These are phyloP conservation scores for Aspergillus kassunensis DNA, from an alignment of 495 filamentous ascomycete genomes.

Conservation along the genomic window DNA sequence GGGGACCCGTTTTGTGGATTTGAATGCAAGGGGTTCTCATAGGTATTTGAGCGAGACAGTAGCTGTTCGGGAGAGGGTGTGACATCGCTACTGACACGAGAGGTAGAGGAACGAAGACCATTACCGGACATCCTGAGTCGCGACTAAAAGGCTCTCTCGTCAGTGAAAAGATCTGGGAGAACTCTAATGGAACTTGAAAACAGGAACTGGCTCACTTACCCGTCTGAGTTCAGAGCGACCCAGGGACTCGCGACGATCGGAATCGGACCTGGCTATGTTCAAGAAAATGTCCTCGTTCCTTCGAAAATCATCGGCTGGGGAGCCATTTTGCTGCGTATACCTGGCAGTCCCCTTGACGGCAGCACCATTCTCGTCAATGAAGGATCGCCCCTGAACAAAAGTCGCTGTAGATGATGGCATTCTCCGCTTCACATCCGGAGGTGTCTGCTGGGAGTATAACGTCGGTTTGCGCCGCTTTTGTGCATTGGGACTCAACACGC, in stretches of 20 bases:
- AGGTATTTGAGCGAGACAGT: slow-evolving; percentile 28
- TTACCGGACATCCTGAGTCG: slow-evolving; percentile 40
- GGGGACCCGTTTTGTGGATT: slow-evolving; percentile 37
- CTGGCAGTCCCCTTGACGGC: slow-evolving; percentile 24
- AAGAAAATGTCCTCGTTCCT: slow-evolving; percentile 60
- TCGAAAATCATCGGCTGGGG: slow-evolving; percentile 30
- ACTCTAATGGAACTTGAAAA: slow-evolving; percentile 1
- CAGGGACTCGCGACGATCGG: slow-evolving; percentile 40
- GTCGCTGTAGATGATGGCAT: slow-evolving; percentile 25
- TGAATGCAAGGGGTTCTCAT: slow-evolving; percentile 41
- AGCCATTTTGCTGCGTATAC: slow-evolving; percentile 19
- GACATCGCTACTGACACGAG: slow-evolving; percentile 31
- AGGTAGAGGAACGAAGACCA: slow-evolving; percentile 36
- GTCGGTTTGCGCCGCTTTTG: slow-evolving; percentile 26
- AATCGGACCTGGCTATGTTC: slow-evolving; percentile 57
- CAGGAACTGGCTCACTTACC: slow-evolving; percentile 35
- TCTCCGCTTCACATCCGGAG: slow-evolving; percentile 24
- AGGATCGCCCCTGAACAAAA: slow-evolving; percentile 24
- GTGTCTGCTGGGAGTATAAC: slow-evolving; percentile 25
- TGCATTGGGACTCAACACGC: slow-evolving; percentile 31
- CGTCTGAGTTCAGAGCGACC: slow-evolving; percentile 46
- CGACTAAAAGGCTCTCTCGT: slow-evolving; percentile 25
- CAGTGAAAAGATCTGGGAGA: slow-evolving; percentile 9
- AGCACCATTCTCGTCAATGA: slow-evolving; percentile 30
- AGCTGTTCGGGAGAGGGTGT: slow-evolving; percentile 42